Evolutionary conservation across 495 filamentous ascomycete species (phyloP).

Genomic region (Echria macrotheca): DNA sequence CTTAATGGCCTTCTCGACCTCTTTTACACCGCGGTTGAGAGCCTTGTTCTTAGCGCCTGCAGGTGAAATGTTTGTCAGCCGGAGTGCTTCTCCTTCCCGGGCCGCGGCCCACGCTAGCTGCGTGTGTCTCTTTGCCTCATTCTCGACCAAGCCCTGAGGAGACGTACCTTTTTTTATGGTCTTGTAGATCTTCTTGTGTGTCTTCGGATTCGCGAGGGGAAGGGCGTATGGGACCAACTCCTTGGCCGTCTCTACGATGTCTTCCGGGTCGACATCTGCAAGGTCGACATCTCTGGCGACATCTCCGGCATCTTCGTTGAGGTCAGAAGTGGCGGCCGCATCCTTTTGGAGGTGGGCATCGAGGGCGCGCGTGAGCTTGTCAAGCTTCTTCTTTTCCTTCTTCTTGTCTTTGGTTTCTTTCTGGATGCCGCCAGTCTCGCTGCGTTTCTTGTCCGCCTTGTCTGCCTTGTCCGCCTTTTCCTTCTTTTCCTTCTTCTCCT

Average conservation of each 20-base stretch:
- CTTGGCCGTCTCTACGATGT: constrained; percentile 49
- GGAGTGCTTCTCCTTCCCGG: too few species aligned
- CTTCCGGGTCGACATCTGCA: constrained; percentile 31
- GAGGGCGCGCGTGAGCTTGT: constrained; percentile 37
- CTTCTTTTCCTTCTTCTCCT: constrained; percentile 66
- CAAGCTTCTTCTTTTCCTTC: constrained; percentile 52
- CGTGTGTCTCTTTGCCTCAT: too few species aligned
- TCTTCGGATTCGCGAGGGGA: constrained; percentile 86
- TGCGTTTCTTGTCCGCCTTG: constrained; percentile 67
- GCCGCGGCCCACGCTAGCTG: too few species aligned
- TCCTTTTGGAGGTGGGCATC: constrained; percentile 30
- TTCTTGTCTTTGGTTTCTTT: constrained; percentile 59
- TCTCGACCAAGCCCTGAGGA: too few species aligned
- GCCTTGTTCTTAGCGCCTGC: constrained; percentile 86
- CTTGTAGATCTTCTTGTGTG: constrained; percentile 87
- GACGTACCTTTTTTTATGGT: constrained; percentile 82
- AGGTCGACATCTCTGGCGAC: constrained; percentile 16
- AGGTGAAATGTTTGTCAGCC: background rate
- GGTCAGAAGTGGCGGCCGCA: constrained; percentile 17
- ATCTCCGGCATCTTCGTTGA: constrained; percentile 34
- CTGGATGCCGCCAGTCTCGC: constrained; percentile 68
- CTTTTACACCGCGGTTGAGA: constrained; percentile 95
- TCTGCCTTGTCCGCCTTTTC: constrained; percentile 79
- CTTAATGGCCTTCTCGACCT: constrained; percentile 94
- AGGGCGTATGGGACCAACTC: constrained; percentile 89